phyloP scores from a whole-genome alignment of 495 filamentous ascomycete species.

The Penicillium bovifimosum region DNA sequence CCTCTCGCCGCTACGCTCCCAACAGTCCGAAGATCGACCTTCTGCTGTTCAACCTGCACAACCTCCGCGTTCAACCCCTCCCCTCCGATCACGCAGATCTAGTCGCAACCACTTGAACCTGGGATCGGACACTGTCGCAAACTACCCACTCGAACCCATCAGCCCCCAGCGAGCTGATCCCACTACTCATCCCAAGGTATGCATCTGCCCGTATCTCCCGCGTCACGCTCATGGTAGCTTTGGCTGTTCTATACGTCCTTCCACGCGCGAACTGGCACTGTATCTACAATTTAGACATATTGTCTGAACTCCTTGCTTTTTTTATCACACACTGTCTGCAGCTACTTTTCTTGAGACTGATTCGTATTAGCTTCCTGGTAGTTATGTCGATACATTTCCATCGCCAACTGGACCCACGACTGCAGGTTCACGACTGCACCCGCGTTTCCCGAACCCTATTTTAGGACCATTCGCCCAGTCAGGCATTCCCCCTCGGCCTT shows the following conservation, averaged over 20 bases:
- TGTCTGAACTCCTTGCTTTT: neutral
- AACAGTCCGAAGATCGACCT: constrained; percentile 14
- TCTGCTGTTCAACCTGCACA: constrained; percentile 5
- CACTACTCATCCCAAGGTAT: constrained; percentile 12
- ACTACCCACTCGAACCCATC: constrained; percentile 1
- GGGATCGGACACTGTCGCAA: neutral
- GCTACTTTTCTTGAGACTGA: constrained; percentile 4
- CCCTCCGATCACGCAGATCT: neutral
- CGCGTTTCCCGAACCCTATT: constrained; percentile 17
- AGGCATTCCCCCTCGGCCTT: constrained; percentile 19
- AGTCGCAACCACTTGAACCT: constrained; percentile 1
- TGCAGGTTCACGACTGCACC: constrained; percentile 24
- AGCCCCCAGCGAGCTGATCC: neutral
- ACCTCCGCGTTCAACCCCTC: constrained; percentile 4
- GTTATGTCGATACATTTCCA: constrained; percentile 29
- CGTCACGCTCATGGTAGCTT: neutral
- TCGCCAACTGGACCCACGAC: constrained; percentile 12
- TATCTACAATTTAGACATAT: neutral
- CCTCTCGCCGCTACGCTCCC: constrained; percentile 18
- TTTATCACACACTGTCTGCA: neutral
- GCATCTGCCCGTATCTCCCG: constrained; percentile 8
- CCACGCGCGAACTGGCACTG: neutral
- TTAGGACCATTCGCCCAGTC: constrained; percentile 28
- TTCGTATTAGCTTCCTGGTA: constrained; percentile 16
- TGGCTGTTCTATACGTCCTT: neutral